Conservation (phyloP, 2,329 filamentous ascomycete species). For the Colletotrichum plurivorum region DNA sequence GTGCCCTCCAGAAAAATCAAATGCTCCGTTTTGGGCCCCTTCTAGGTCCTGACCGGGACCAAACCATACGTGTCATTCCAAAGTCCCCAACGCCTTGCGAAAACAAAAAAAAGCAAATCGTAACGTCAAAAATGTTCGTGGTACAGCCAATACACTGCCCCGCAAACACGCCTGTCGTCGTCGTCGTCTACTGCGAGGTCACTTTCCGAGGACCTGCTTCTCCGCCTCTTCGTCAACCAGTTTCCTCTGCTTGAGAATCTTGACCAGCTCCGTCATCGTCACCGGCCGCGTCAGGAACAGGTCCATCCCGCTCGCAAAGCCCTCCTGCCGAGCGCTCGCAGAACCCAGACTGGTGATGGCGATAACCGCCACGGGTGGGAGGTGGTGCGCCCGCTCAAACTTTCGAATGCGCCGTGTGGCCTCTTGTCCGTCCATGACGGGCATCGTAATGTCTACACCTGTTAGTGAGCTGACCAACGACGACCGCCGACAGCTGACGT, state of each 20-base stretch:
- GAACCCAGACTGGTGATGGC: conserved; percentile 61
- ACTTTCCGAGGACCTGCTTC: conserved; percentile 15
- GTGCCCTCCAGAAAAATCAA: neutral
- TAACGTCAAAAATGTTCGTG: neutral
- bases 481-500: neutral
- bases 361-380: conserved; percentile 57
- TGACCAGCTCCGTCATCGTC: conserved; percentile 49
- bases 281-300: conserved; percentile 63
- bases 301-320: conserved; percentile 60
- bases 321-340: conserved; percentile 58
- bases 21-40: conserved; percentile 9
- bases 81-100: conserved; percentile 31
- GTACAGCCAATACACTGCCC: neutral
- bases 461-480: conserved; percentile 31
- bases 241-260: conserved; percentile 35
- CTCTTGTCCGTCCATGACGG: conserved; percentile 59
- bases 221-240: conserved; percentile 29
- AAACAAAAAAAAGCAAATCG: neutral
- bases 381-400: conserved; percentile 55
- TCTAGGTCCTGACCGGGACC: conserved; percentile 29
- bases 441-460: conserved; percentile 60
- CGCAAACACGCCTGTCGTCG: neutral
- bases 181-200: conserved; percentile 1
- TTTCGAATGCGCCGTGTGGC: conserved; percentile 57
- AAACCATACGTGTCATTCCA: neutral